A percentile compares a stretch with the other conserved stretches of the same genome.
Conservation (phyloP, 495 filamentous ascomycete species). For the Talaromyces proteolyticus region DNA sequence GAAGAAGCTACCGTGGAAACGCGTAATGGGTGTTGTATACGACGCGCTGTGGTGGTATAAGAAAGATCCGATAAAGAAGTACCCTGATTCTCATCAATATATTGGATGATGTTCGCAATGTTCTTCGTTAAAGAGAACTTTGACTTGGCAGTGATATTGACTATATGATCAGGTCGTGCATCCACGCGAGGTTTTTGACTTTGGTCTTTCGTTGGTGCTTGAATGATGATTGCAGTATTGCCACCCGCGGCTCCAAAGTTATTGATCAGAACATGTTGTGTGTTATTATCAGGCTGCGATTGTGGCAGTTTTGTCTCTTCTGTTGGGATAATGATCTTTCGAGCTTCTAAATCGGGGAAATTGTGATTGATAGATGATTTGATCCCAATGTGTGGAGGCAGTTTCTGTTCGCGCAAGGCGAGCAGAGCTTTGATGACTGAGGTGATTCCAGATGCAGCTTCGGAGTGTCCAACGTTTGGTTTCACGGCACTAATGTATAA, state of each 20-base stretch:
- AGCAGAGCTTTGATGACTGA: conserved; percentile 71
- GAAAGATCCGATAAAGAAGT: conserved; percentile 40
- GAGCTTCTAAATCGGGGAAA: conserved; percentile 44
- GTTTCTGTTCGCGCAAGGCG: conserved; percentile 65
- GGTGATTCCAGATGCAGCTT: conserved; percentile 72
- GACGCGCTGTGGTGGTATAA: conserved; percentile 78
- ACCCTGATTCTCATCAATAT: conserved; percentile 42
- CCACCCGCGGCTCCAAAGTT: conserved; percentile 62
- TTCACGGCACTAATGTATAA: conserved; percentile 70
- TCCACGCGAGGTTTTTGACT: conserved; percentile 43
- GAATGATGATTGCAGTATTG: conserved; percentile 47
- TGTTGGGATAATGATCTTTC: conserved; percentile 61
- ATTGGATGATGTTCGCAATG: conserved; percentile 41
- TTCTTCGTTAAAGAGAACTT: conserved; percentile 51
- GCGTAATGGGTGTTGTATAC: conserved; percentile 70
- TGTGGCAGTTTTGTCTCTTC: conserved; percentile 55
- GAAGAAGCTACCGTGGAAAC: conserved; percentile 39
- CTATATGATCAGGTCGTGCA: conserved; percentile 38
- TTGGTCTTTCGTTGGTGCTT: conserved; percentile 38
- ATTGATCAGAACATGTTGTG: conserved; percentile 59
- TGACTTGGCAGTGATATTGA: conserved; percentile 48
- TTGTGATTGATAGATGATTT: conserved; percentile 67
- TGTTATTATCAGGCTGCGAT: conserved; percentile 46
- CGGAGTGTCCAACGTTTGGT: conserved; percentile 77
- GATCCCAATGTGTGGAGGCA: conserved; percentile 59